Percentiles rank a stretch among this genome's conserved stretches.
These are phyloP conservation scores for Chaetothyriales sp. DNA, from an alignment of 2,329 filamentous ascomycete species.

Conservation along the genomic window DNA sequence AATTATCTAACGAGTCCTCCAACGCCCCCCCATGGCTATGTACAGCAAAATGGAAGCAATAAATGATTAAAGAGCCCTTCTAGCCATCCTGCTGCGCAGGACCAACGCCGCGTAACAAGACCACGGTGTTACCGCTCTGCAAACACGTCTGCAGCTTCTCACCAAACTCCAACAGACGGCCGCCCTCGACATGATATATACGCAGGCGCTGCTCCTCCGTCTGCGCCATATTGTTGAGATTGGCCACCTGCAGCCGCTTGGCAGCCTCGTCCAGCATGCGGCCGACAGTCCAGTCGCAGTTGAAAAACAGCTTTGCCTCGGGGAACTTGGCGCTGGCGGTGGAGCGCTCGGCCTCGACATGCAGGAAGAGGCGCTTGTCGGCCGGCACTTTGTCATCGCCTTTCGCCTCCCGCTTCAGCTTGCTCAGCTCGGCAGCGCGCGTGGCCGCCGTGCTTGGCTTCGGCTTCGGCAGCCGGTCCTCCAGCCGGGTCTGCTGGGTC, in stretches of 20 bases:
- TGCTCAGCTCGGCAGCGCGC: slow-evolving; percentile 54
- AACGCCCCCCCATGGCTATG: neutral
- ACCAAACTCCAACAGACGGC: slow-evolving; percentile 68
- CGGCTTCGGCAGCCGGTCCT: slow-evolving; percentile 29
- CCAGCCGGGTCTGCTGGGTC: slow-evolving; percentile 51
- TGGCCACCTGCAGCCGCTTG: slow-evolving; percentile 28
- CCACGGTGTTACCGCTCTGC: slow-evolving; percentile 75
- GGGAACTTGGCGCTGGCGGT: slow-evolving; percentile 73
- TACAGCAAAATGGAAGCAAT: neutral
- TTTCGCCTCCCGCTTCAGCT: slow-evolving; percentile 73
- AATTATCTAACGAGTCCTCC: neutral
- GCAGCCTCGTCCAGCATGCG: slow-evolving; percentile 37
- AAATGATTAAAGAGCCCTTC: too few relatives aligned
- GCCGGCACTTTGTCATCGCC: slow-evolving; percentile 66
- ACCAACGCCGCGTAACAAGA: slow-evolving; percentile 71
- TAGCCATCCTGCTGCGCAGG: slow-evolving; percentile 38
- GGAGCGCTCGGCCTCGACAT: slow-evolving; percentile 67
- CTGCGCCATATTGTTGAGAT: slow-evolving; percentile 30
- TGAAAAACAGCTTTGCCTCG: slow-evolving; percentile 66
- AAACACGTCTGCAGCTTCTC: slow-evolving; percentile 58
- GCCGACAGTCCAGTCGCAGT: slow-evolving; percentile 77
- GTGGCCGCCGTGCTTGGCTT: slow-evolving; percentile 49
- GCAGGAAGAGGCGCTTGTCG: slow-evolving; percentile 80
- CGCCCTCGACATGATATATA: slow-evolving; percentile 86
- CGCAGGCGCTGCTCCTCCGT: slow-evolving; percentile 56